Evolutionary conservation across 768 basidiomycete genomes (phyloP).

Genomic region (Suillus subluteus): DNA sequence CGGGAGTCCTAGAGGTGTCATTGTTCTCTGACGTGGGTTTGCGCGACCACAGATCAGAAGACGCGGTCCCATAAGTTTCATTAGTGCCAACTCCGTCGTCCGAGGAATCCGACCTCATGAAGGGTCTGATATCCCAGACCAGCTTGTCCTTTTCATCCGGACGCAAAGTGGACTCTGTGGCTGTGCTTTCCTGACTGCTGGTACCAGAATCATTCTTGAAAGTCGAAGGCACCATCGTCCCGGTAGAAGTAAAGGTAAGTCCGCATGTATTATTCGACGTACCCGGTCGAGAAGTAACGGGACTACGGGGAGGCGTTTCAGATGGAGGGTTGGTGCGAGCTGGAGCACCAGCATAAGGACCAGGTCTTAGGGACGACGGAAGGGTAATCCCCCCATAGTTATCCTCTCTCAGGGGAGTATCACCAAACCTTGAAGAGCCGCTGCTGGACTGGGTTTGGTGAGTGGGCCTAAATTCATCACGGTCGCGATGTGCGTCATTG

Average conservation of each 20-base stretch:
- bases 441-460: constrained; percentile 32
- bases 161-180: constrained; percentile 36
- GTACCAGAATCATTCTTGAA: constrained; percentile 29
- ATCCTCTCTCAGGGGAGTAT: constrained; percentile 34
- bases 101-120: constrained; percentile 16
- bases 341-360: constrained; percentile 26
- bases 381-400: constrained; percentile 26
- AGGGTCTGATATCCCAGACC: constrained; percentile 31
- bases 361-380: constrained; percentile 31
- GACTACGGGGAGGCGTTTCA: constrained; percentile 66
- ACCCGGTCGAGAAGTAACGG: constrained; percentile 50
- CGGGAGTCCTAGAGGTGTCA: constrained; percentile 20
- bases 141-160: constrained; percentile 36
- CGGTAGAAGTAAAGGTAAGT: constrained; percentile 29
- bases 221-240: constrained; percentile 28
- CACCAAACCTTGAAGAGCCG: constrained; percentile 37
- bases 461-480: constrained; percentile 32
- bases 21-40: constrained; percentile 31
- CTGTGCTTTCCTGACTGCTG: constrained; percentile 34
- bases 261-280: constrained; percentile 36
- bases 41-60: constrained; percentile 35
- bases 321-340: constrained; percentile 38
- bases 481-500: constrained; percentile 29
- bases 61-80: constrained; percentile 35
- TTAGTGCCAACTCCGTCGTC: constrained; percentile 28